Evolutionary conservation across 805 yeast species (phyloP), one percentile per base, ranked within the genome.

Genomic region (Kazachstania kunashirensis): DNA sequence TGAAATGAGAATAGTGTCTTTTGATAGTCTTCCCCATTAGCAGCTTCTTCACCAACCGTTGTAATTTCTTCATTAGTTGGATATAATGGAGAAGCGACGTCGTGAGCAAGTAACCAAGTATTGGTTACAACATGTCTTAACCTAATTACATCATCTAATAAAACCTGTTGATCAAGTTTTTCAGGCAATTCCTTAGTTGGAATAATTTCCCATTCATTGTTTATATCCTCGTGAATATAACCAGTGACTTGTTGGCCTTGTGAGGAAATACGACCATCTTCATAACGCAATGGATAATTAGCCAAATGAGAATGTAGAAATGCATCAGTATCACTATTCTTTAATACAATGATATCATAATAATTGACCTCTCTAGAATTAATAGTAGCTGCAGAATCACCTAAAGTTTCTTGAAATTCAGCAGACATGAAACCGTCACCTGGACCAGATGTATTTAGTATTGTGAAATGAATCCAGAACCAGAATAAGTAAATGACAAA

Each of bases 401-500:
- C 79, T 36, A 92, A 69, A 24, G 95, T 79, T 53, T 85, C 95
- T 65, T 92, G 97, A 70, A 92, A 92, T 41, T 81, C 88, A 6
- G 92, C 70, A n/a, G 92, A 75, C 98, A 92, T 92, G 58, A 89
- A 86, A 3, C 71, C 69, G 57, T 92, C 96, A 43, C 99, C 99
- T 5, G 96, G 92, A 20, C 99, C 99, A 2, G 97, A 88, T 47
- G 73, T 79, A 48, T 63, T 71, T 52, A 92, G 71, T 18, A 92
- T 72, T 21, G 75, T 71, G 62, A 92, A 92, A 62, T 92, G 99
- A 37, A 88, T 68, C 65, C 79, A 85, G 64, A 89, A 92, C 95
- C 96, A 86, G 50, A 75, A 77, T 44, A 86, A 67, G 57, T 85
- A 92, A 46, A 92, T 71, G 23, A 75, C 46, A 55, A 85, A 81